Conservation (phyloP, 2,329 filamentous ascomycete genomes). For the Fragosphaeria purpurea region DNA sequence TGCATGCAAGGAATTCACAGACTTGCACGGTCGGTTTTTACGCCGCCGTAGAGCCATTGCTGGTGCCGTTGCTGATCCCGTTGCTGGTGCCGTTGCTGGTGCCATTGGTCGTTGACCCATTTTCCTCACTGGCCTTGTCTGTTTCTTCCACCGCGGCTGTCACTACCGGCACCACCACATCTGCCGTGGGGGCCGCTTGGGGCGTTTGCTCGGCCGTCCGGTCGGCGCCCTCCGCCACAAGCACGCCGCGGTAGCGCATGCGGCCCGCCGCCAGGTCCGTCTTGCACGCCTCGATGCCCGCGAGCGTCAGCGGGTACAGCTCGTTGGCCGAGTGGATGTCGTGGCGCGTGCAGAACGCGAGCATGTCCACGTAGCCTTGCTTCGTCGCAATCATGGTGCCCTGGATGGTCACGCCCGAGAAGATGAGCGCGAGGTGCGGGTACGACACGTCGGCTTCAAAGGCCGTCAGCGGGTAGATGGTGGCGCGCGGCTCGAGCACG, state of each 20-base stretch:
- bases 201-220: background rate
- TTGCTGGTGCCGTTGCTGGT: too few species aligned
- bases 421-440: conserved; percentile 41
- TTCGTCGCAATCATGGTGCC: conserved; percentile 40
- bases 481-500: conserved; percentile 43
- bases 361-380: conserved; percentile 52
- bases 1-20: too few species aligned
- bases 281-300: conserved; percentile 38
- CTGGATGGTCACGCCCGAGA: conserved; percentile 41
- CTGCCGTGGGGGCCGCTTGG: background rate
- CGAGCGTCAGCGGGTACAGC: conserved; percentile 43
- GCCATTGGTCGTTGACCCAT: too few species aligned
- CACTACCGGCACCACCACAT: background rate
- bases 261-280: conserved; percentile 47
- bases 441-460: background rate
- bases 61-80: too few species aligned
- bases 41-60: too few species aligned
- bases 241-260: conserved; percentile 39
- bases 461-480: conserved; percentile 33
- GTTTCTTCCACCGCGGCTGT: background rate
- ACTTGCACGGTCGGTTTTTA: too few species aligned
- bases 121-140: too few species aligned
- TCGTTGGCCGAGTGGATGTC: conserved; percentile 48
- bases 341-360: conserved; percentile 47
- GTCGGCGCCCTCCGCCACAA: conserved; percentile 19